phyloP scores from a whole-genome alignment of 371 early-diverging fungal species.

The Apophysomyces variabilis region DNA sequence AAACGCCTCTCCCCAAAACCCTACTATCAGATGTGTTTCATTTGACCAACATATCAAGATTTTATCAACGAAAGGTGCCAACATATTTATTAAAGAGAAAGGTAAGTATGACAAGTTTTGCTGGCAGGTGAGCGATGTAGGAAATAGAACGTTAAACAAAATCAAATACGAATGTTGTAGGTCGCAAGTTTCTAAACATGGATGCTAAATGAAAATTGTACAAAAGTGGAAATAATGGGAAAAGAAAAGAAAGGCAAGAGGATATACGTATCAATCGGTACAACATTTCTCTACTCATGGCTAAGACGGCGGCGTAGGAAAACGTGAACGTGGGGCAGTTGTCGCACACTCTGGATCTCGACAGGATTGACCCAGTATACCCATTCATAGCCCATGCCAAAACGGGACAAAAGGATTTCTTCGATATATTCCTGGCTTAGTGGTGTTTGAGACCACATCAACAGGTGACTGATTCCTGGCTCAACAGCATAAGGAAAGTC shows the following conservation, averaged over 20 bases:
- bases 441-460: constrained; percentile 61
- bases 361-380: constrained; percentile 51
- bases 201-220: constrained; percentile 4
- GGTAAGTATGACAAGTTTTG: neutral
- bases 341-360: constrained; percentile 40
- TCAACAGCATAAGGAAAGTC: constrained; percentile 68
- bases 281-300: too few species aligned
- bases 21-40: too few species aligned
- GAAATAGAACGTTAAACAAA: too few species aligned
- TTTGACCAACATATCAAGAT: too few species aligned
- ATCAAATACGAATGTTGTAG: too few species aligned
- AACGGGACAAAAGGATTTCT: constrained; percentile 29
- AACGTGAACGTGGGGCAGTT: constrained; percentile 48
- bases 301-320: constrained; percentile 37
- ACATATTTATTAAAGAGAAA: too few species aligned
- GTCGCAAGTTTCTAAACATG: neutral
- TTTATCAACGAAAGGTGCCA: too few species aligned
- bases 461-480: constrained; percentile 48
- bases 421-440: constrained; percentile 34
- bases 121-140: neutral
- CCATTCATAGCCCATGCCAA: constrained; percentile 38
- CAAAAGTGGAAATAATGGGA: too few species aligned
- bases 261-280: neutral
- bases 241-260: neutral
- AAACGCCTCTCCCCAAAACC: too few species aligned